These are phyloP conservation scores for Phaeosphaeriaceae sp. DNA, from an alignment of 2,329 filamentous ascomycete genomes.

Conservation along the genomic window DNA sequence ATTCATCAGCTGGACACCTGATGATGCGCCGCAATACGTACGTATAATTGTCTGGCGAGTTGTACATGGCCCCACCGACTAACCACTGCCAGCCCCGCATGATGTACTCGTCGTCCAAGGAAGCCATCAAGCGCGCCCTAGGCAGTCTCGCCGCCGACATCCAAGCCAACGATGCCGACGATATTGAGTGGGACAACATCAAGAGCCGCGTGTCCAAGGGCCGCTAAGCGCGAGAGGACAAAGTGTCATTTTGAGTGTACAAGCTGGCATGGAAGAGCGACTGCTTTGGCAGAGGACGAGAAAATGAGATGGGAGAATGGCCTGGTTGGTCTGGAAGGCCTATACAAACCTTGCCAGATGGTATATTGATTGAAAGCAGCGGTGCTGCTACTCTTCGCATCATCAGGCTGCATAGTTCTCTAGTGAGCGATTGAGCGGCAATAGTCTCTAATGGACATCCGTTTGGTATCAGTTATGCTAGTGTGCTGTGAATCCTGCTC, in stretches of 20 bases:
- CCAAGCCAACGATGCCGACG: constrained; percentile 83
- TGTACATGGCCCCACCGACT: constrained; percentile 6
- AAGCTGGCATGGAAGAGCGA: constrained; percentile 21
- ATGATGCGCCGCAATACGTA: constrained; percentile 81
- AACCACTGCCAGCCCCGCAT: constrained; percentile 73
- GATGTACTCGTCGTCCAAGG: constrained; percentile 89
- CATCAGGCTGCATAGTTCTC: constrained; percentile 17
- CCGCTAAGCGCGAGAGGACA: constrained; percentile 50
- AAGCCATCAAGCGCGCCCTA: constrained; percentile 79
- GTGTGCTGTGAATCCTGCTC: constrained; percentile 9
- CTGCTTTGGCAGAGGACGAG: constrained; percentile 21
- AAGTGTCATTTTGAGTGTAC: constrained; percentile 27
- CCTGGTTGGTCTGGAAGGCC: background rate
- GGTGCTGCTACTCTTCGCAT: constrained; percentile 17
- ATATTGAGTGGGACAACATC: constrained; percentile 78
- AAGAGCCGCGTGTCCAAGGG: constrained; percentile 61
- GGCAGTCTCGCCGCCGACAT: constrained; percentile 77
- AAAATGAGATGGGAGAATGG: constrained; percentile 22
- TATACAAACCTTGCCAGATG: background rate
- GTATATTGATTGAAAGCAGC: constrained; percentile 4
- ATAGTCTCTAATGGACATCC: constrained; percentile 29
- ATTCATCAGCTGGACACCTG: constrained; percentile 42
- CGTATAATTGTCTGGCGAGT: constrained; percentile 39
- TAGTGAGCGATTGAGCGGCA: constrained; percentile 25
- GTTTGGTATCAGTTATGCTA: constrained; percentile 16